Base-by-base conservation (phyloP, 1,284 basidiomycete genomes). In the Golubevia sp. region DNA sequence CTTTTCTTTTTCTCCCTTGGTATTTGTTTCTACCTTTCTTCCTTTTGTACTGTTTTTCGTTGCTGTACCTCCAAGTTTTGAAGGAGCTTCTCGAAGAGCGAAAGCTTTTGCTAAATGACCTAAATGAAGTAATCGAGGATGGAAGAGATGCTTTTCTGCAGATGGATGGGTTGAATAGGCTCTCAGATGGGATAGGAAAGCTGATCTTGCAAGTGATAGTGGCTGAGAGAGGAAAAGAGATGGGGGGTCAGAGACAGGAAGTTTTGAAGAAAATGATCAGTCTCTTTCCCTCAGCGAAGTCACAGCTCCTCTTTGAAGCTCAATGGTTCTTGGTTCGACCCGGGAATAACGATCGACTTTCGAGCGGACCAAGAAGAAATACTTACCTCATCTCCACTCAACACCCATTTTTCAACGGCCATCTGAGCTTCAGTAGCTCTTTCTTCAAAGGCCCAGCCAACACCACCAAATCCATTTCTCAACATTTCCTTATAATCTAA, bases 131-230 rank as follows among this genome's bases (percentile, higher is more conserved):
- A 69, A 67, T 20, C 71, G 61, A 2, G 79, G 67, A 60, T 76
- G 71, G 57, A 83, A 81, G 56, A 70, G 64, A 24, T 67, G 66
- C 51, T 79, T 79, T 52, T 83, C 79, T 3, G 62, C 62, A 0
- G 77, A 65, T 6, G 76, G 76, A 59, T 83, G 81, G 15, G 81
- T 83, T 2, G 79, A 76, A 58, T 83, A 83, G 2, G 81, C 81
- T 7, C 81, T 63, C 3, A 83, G 67, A 58, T 83, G 79, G 0
- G 76, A 72, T 0, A 80, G 61, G 61, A 76, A 83, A 1, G 73
- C 81, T 49, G 63, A 65, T 18, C 76, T 70, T 1, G 81, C 81
- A 0, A 81, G 63, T n/a, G 62, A 7, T 21, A 65, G 66, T 11
- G 70, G 56, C 58, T 62, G 25, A 44, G n/a, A n/a, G 51, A 15